phyloP scores from a whole-genome alignment of 352 stramenopile species.

The Globisporangium paroecandrum region DNA sequence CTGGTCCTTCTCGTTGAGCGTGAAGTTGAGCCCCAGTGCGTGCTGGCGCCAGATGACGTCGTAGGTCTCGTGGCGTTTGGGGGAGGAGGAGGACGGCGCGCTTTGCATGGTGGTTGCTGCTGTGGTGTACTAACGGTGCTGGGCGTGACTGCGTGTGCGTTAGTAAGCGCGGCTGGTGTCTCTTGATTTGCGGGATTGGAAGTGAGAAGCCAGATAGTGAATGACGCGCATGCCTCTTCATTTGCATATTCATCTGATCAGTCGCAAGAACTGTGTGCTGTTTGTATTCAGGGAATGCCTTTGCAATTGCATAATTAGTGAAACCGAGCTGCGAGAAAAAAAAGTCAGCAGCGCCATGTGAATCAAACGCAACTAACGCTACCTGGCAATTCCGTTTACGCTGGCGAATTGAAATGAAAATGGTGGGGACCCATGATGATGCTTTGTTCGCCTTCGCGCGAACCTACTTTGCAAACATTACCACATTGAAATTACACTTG shows the following conservation, averaged over 20 bases:
- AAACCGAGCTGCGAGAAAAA: background rate
- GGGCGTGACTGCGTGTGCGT: background rate
- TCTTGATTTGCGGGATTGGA: background rate
- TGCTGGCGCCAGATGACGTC: constrained; percentile 61
- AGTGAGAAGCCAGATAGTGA: background rate
- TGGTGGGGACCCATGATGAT: no score
- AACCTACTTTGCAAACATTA: background rate
- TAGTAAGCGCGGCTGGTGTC: background rate
- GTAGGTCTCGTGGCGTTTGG: constrained; percentile 25
- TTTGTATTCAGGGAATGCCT: background rate
- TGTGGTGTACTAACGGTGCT: background rate
- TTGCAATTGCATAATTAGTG: background rate
- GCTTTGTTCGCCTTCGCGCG: no score
- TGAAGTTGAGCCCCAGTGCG: constrained; percentile 66
- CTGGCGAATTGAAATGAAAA: background rate
- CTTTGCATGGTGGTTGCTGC: constrained; percentile 4
- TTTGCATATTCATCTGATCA: background rate
- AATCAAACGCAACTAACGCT: background rate
- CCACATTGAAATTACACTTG: background rate
- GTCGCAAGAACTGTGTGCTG: background rate
- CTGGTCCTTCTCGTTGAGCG: constrained; percentile 56
- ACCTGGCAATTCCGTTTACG: background rate
- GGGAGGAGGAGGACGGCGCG: background rate
- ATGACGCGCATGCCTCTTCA: background rate
- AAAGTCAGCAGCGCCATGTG: background rate